Evolutionary conservation across 73 alveolate species (phyloP).

Genomic region (Tetrahymena elliotti): DNA sequence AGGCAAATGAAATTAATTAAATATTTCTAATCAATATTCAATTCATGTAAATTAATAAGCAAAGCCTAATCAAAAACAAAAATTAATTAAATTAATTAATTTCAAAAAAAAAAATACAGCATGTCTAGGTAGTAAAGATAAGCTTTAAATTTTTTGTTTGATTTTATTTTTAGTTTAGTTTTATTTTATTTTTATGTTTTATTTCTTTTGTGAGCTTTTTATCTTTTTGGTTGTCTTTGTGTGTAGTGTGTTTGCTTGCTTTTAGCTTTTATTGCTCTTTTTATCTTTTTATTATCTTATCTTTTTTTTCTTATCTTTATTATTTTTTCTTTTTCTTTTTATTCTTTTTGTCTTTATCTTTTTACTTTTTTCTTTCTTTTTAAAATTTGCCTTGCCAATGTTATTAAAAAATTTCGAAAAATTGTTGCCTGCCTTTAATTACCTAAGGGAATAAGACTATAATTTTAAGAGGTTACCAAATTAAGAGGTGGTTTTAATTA

Average conservation of each 20-base stretch:
- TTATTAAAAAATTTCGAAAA: background rate
- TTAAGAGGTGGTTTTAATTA: background rate
- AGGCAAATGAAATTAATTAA: too few species aligned
- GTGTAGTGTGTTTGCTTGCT: background rate
- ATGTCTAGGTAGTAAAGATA: background rate
- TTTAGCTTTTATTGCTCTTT: background rate
- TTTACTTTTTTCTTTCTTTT: background rate
- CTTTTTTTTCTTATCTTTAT: background rate
- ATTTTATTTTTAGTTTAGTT: background rate
- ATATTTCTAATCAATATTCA: too few species aligned
- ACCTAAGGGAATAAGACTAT: background rate
- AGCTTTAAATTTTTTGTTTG: too few species aligned
- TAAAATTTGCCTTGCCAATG: background rate
- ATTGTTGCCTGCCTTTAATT: background rate
- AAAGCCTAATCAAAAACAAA: too few species aligned
- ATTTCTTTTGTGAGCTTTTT: background rate
- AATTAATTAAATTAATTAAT: background rate
- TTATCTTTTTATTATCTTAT: background rate
- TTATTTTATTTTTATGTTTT: background rate
- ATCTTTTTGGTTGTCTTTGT: background rate
- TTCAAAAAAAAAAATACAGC: background rate
- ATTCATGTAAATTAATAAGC: too few species aligned
- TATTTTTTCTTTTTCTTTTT: background rate
- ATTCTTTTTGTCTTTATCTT: background rate
- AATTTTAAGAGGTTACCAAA: background rate